phyloP scores from a whole-genome alignment of 176 grass and related monocot genomes.

The Pharus latifolius region DNA sequence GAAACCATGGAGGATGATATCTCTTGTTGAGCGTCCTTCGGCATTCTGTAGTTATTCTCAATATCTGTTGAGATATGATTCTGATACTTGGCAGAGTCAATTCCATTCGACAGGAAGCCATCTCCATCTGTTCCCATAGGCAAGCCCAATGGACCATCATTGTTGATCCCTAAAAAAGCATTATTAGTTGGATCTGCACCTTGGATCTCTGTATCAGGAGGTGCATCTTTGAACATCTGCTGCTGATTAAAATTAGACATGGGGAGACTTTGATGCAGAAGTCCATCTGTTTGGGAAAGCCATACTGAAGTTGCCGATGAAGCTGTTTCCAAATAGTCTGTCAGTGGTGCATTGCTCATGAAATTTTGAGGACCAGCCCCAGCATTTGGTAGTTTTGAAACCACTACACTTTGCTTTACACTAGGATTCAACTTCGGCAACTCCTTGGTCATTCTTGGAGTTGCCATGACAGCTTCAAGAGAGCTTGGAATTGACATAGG shows the following conservation, averaged over 20 bases:
- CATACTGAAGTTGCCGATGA: constrained; percentile 78
- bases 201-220: constrained; percentile 40
- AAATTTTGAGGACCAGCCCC: constrained; percentile 44
- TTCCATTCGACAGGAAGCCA: constrained; percentile 51
- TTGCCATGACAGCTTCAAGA: constrained; percentile 31
- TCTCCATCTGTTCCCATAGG: constrained; percentile 55
- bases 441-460: constrained; percentile 30
- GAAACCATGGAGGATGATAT: constrained; percentile 77
- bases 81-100: constrained; percentile 55
- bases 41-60: constrained; percentile 48
- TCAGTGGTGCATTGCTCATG: constrained; percentile 41
- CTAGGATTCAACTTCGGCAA: constrained; percentile 46
- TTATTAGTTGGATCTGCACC: constrained; percentile 41
- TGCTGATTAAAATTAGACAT: constrained; percentile 54
- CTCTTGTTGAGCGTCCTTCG: constrained; percentile 68
- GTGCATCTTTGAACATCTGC: constrained; percentile 43
- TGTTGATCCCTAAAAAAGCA: constrained; percentile 55
- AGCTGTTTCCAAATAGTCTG: constrained; percentile 66
- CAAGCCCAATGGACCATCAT: constrained; percentile 46
- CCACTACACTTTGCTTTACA: constrained; percentile 46
- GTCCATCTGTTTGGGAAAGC: constrained; percentile 67
- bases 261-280: constrained; percentile 61
- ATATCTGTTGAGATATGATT: constrained; percentile 60
- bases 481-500: constrained; percentile 46
- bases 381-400: constrained; percentile 50